Percentiles rank a stretch among this genome's conserved stretches.
These are phyloP conservation scores for Phytophthora melonis DNA, from an alignment of 352 stramenopile species.

Conservation along the genomic window DNA sequence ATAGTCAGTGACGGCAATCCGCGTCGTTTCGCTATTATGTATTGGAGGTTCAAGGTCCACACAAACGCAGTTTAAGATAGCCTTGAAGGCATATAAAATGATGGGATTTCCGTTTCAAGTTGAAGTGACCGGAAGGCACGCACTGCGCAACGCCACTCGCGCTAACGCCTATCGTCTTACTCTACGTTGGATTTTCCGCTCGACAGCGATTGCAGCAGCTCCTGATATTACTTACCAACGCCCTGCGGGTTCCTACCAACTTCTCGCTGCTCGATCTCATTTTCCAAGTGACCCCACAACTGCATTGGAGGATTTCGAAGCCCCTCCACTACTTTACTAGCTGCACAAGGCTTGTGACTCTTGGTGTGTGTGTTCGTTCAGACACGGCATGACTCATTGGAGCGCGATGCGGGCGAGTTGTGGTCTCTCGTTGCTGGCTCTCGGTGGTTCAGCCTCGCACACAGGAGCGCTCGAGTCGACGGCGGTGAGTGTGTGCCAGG, in stretches of 20 bases:
- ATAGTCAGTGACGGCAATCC: background rate
- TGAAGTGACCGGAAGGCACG: constrained; percentile 8
- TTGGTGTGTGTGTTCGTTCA: constrained; percentile 18
- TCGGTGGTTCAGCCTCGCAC: background rate
- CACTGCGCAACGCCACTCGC: constrained; percentile 15
- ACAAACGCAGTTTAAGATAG: background rate
- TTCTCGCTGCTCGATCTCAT: constrained; percentile 34
- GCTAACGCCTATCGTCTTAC: constrained; percentile 2
- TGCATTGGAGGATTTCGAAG: constrained; percentile 10
- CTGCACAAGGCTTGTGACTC: constrained; percentile 3
- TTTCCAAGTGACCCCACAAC: constrained; percentile 30
- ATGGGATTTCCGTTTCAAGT: constrained; percentile 20
- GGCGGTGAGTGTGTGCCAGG: constrained; percentile 48
- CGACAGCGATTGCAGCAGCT: background rate
- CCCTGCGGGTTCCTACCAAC: constrained; percentile 6
- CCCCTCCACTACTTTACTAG: constrained; percentile 23
- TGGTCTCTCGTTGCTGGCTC: constrained; percentile 10
- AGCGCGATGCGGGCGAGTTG: constrained; percentile 13
- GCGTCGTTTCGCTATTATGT: constrained; percentile 29
- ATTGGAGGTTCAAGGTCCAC: background rate
- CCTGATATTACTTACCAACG: background rate
- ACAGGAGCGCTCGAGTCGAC: constrained; percentile 1
- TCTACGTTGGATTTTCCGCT: constrained; percentile 31
- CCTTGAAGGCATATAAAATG: background rate
- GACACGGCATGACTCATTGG: constrained; percentile 14